Evolutionary conservation across 768 basidiomycete species (phyloP).

Genomic region (Trametes punicea): DNA sequence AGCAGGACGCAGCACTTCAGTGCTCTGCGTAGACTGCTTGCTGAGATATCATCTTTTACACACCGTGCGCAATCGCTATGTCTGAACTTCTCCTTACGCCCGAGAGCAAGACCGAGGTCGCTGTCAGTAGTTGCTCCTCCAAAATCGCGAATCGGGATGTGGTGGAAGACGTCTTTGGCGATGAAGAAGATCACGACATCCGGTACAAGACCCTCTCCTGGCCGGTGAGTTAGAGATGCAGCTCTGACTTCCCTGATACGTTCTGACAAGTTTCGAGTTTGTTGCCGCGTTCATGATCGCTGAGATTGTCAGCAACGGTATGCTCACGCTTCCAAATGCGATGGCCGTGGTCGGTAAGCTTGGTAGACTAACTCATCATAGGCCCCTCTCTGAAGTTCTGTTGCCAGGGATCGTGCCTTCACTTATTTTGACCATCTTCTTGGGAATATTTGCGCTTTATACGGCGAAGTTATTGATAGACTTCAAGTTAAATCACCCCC

Average conservation of each 20-base stretch:
- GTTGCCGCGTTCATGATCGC: slow-evolving; percentile 53
- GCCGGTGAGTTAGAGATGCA: slow-evolving; percentile 34
- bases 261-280: slow-evolving; percentile 31
- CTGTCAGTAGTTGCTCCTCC: not conserved
- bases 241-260: not conserved
- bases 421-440: slow-evolving; percentile 50
- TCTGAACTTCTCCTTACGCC: not conserved
- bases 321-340: slow-evolving; percentile 50
- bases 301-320: slow-evolving; percentile 55
- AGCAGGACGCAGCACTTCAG: too few species aligned
- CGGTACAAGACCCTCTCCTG: slow-evolving; percentile 52
- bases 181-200: slow-evolving; percentile 43
- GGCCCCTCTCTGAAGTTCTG: not conserved
- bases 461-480: slow-evolving; percentile 53
- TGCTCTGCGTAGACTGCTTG: too few species aligned
- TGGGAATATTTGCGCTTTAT: slow-evolving; percentile 48
- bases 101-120: not conserved
- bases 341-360: slow-evolving; percentile 47
- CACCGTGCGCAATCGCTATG: not conserved
- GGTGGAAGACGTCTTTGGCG: slow-evolving; percentile 42
- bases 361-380: not conserved
- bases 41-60: too few species aligned
- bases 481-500: slow-evolving; percentile 54
- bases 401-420: slow-evolving; percentile 46
- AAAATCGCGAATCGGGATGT: not conserved